Conservation (phyloP, 2,329 filamentous ascomycete species). For the Sporothrix pseudoabietina region DNA sequence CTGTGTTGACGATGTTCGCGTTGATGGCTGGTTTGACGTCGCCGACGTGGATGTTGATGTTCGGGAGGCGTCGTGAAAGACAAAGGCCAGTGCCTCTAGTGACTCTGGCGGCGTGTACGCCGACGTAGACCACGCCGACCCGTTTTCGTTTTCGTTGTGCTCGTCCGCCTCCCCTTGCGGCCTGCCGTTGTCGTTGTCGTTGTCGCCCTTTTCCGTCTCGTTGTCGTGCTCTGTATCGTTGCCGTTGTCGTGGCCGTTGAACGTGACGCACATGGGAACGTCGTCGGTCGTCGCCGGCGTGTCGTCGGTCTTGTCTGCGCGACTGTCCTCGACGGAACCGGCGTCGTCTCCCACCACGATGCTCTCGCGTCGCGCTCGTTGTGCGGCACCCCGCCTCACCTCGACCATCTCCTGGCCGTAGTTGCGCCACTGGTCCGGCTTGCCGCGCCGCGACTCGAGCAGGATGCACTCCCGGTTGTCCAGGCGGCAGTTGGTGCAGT, state of each 20-base stretch:
- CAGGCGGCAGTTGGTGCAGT: slow-evolving; percentile 26
- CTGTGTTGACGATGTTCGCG: background rate
- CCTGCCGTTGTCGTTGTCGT: background rate
- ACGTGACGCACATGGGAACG: slow-evolving; percentile 18
- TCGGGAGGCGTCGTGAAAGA: background rate
- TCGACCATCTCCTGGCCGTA: slow-evolving; percentile 2
- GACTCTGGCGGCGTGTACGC: slow-evolving; percentile 8
- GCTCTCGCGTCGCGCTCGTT: background rate
- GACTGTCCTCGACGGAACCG: background rate
- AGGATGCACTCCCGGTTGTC: slow-evolving; percentile 21
- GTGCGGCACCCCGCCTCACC: background rate
- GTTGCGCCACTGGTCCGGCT: slow-evolving; percentile 16
- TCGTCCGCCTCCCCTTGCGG: background rate
- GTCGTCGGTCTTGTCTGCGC: background rate
- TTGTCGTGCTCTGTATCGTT: background rate
- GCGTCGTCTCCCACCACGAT: background rate
- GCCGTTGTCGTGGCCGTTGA: slow-evolving; percentile 13
- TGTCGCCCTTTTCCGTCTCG: background rate
- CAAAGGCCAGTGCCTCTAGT: slow-evolving; percentile 3
- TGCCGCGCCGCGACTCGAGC: slow-evolving; percentile 9
- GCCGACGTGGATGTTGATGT: background rate
- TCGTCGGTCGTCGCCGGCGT: background rate
- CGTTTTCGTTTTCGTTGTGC: background rate
- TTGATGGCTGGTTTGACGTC: background rate
- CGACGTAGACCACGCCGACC: background rate